Evolutionary conservation across 2,329 filamentous ascomycete species (phyloP), one percentile per base, ranked within the genome.

Genomic region (Diaporthe australafricana): DNA sequence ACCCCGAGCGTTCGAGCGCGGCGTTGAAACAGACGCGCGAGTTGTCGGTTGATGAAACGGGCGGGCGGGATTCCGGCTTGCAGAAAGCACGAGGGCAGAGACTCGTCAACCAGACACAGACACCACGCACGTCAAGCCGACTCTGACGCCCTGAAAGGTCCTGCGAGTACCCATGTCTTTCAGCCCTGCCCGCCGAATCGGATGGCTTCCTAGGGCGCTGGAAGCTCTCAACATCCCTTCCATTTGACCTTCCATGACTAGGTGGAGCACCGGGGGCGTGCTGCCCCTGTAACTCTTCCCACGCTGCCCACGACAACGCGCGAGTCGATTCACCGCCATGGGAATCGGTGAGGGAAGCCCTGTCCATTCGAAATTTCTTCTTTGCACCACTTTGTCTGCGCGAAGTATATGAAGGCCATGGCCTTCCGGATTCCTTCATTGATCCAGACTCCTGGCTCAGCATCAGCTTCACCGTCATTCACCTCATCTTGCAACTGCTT

Each of bases 171-270:
- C 69, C 69, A 69, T 70, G 68, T 62, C 12, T 42, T 17, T 60
- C 68, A 70, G 68, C 68, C 68, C 68, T 70, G 57, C 60, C 60
- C 56, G 53, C 67, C 70, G 70, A 72, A 72, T 72, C 65, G 70
- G 70, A 69, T 60, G 67, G 56, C 70, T 45, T 69, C 56, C 66
- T 32, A 47, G 50, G 30, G 14, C n/a, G 12, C 47, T 69, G 53
- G 48, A 52, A 69, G 47, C 60, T 55, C 65, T 68, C 25, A 68
- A 50, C 25, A 72, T 40, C 56, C 56, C 57, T 62, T 50, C 56
- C 52, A 35, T 72, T 56, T 20, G 56, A 50, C 47, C 50, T 65
- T 50, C 52, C 50, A 70, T 69, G 70, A 63, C 65, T 56, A 48
- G 35, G 70, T 63, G 63, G 56, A 50, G 32, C 53, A 60, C 30